A percentile compares a stretch with the other conserved stretches of the same genome.
phyloP scores from a whole-genome alignment of 139 green algal species.

The Mesotaenium endlicherianum region DNA sequence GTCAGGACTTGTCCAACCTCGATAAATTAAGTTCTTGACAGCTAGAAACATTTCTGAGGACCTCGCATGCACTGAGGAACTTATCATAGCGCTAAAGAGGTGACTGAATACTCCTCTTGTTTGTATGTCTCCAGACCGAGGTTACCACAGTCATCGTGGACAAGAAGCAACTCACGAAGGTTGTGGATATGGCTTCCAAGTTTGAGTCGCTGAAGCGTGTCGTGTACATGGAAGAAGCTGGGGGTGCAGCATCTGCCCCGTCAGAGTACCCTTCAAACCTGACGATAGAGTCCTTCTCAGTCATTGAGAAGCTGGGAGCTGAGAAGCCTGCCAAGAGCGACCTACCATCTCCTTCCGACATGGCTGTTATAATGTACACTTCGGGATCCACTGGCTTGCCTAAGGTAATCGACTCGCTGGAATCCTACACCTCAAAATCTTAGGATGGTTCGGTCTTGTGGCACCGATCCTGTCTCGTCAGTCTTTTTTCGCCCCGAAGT shows the following conservation, averaged over 20 bases:
- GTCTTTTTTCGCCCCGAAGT: not conserved
- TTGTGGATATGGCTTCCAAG: constrained; percentile 17
- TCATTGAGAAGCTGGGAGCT: constrained; percentile 41
- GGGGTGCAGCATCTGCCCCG: not conserved
- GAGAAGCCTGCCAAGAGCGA: constrained; percentile 6
- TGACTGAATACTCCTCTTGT: no score
- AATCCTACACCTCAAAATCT: no score
- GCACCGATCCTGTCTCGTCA: not conserved
- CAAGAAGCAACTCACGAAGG: constrained; percentile 30
- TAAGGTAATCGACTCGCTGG: constrained; percentile 46
- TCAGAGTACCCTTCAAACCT: not conserved
- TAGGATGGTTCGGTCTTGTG: no score
- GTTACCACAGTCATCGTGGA: constrained; percentile 44
- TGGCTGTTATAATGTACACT: constrained; percentile 62
- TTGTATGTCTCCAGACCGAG: constrained; percentile 48
- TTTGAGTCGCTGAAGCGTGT: constrained; percentile 27
- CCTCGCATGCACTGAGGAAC: no score
- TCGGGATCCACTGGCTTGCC: constrained; percentile 54
- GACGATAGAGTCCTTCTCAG: constrained; percentile 10
- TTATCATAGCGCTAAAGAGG: no score
- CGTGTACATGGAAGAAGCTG: constrained; percentile 22
- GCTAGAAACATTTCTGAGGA: no score
- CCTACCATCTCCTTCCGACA: constrained; percentile 48
- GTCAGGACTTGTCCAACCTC: no score
- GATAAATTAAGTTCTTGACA: no score